A percentile compares a stretch with the other conserved stretches of the same genome.
Evolutionary conservation across 805 yeast genomes (phyloP).

Genomic region (Candida sphagnicola): DNA sequence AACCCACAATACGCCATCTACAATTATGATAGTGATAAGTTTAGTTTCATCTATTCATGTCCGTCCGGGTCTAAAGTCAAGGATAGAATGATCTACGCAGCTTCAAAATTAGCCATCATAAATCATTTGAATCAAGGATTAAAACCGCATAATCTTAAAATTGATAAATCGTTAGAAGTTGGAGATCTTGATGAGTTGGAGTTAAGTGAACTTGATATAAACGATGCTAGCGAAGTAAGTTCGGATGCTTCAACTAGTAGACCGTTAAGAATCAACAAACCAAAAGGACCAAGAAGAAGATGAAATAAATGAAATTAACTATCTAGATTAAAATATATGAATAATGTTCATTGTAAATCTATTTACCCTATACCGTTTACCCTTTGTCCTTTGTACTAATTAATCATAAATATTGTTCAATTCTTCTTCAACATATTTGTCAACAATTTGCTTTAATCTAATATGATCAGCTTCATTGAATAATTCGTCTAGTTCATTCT

Average conservation of each 20-base stretch:
- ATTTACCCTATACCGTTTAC: not conserved
- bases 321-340: too few species aligned
- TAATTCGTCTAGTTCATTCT: conserved; percentile 10
- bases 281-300: conserved; percentile 64
- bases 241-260: conserved; percentile 8
- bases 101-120: conserved; percentile 63
- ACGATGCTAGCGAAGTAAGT: conserved; percentile 8
- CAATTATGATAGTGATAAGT: conserved; percentile 33
- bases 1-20: conserved; percentile 55
- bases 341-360: not conserved
- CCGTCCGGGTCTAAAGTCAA: conserved; percentile 88
- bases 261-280: conserved; percentile 47
- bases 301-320: too few species aligned
- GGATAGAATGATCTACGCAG: conserved; percentile 90
- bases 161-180: conserved; percentile 56
- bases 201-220: conserved; percentile 38
- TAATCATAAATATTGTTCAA: conserved; percentile 8
- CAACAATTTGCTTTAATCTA: conserved; percentile 19
- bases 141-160: conserved; percentile 20
- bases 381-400: not conserved
- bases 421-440: conserved; percentile 20
- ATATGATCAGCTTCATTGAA: conserved; percentile 14
- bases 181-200: conserved; percentile 74
- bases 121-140: conserved; percentile 41
- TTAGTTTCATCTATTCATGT: conserved; percentile 75